A percentile compares a stretch with the other conserved stretches of the same genome.
These are phyloP conservation scores for Clonostachys chloroleuca DNA, from an alignment of 2,329 filamentous ascomycete species.

Conservation along the genomic window DNA sequence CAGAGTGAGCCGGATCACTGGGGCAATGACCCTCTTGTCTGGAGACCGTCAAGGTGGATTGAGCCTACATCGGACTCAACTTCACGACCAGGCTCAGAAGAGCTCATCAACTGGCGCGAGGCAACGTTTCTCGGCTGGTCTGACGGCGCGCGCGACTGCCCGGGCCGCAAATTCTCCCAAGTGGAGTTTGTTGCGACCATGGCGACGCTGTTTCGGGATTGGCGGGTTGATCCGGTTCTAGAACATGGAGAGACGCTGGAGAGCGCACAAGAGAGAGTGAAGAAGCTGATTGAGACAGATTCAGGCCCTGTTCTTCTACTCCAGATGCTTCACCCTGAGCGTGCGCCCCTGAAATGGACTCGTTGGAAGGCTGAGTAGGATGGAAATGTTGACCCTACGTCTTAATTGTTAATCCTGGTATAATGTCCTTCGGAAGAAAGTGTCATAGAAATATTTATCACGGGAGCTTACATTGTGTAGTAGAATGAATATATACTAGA, in stretches of 20 bases:
- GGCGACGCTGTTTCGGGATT: conserved; percentile 14
- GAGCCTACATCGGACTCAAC: neutral
- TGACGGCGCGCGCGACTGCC: conserved; percentile 19
- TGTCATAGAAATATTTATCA: no score
- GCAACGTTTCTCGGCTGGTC: conserved; percentile 13
- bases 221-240: conserved; percentile 11
- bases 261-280: conserved; percentile 8
- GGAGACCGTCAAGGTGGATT: conserved; percentile 13
- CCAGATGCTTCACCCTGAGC: conserved; percentile 16
- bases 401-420: no score
- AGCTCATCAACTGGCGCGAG: neutral
- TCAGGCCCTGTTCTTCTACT: conserved; percentile 11
- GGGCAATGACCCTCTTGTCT: conserved; percentile 9
- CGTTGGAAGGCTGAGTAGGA: no score
- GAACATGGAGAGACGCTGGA: conserved; percentile 8
- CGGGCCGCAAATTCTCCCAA: conserved; percentile 22
- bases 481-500: no score
- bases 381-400: no score
- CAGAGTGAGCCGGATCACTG: conserved; percentile 7
- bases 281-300: conserved; percentile 12
- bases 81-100: neutral
- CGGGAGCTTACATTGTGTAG: no score
- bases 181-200: conserved; percentile 23
- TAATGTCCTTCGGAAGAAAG: no score
- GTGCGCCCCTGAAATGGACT: conserved; percentile 12